These are phyloP conservation scores for Hypoxylon rickii DNA, from an alignment of 495 filamentous ascomycete genomes.

Conservation along the genomic window DNA sequence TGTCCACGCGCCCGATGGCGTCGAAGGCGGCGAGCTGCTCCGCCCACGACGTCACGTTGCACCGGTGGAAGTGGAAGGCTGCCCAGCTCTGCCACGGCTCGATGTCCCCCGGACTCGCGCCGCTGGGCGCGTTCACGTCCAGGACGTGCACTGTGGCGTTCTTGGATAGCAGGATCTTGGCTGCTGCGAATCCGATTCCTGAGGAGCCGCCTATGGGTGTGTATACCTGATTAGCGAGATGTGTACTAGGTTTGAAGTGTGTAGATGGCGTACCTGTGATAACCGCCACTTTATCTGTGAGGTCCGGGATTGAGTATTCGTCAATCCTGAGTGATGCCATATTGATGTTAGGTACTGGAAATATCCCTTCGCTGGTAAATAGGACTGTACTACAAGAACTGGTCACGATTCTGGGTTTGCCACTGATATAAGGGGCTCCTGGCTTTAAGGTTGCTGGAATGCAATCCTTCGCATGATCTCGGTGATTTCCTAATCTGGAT, in stretches of 20 bases:
- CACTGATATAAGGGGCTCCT: not conserved
- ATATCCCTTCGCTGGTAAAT: not conserved
- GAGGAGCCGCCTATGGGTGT: conserved; percentile 2
- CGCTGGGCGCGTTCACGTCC: not conserved
- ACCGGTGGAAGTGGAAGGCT: conserved; percentile 8
- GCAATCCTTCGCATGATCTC: not conserved
- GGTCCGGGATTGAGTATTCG: conserved; percentile 2
- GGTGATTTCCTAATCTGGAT: conserved; percentile 3
- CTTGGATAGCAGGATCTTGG: conserved; percentile 8
- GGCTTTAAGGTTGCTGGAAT: not conserved
- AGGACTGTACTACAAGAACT: not conserved
- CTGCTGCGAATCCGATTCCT: conserved; percentile 11
- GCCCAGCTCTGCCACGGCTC: not conserved
- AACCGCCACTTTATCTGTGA: conserved; percentile 5
- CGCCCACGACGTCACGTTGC: conserved; percentile 29
- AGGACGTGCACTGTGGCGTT: conserved; percentile 15
- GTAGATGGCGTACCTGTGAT: conserved; percentile 9
- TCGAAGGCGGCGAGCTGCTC: conserved; percentile 27
- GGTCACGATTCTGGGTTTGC: not conserved
- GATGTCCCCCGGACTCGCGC: not conserved
- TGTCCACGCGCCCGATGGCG: conserved; percentile 27
- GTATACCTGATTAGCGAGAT: not conserved
- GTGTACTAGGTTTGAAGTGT: not conserved
- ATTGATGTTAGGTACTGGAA: not conserved
- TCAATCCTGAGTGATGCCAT: conserved; percentile 10